Percentiles rank a stretch among this genome's conserved stretches.
Evolutionary conservation across 331 rosid genomes (phyloP).

Genomic region (Stylosanthes scabra): DNA sequence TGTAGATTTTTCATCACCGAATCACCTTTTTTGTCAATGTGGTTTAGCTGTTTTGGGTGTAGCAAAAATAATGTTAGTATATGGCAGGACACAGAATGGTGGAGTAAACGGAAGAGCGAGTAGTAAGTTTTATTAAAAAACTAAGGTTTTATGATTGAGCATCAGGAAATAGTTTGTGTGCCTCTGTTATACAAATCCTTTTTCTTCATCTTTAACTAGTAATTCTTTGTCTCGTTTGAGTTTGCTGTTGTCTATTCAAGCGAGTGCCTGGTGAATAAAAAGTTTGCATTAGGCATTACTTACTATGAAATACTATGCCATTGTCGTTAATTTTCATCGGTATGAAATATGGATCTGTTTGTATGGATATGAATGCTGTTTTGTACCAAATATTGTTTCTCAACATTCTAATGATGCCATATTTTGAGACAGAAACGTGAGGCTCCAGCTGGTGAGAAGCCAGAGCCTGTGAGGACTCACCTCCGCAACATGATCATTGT

Average conservation of each 20-base stretch:
- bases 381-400: neutral
- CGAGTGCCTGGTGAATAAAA: too few relatives aligned
- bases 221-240: too few relatives aligned
- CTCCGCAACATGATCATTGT: constrained; percentile 52
- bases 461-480: constrained; percentile 48
- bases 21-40: too few relatives aligned
- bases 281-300: neutral
- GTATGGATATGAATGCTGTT: neutral
- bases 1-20: too few relatives aligned
- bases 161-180: neutral
- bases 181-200: neutral
- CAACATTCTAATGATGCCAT: neutral
- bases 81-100: neutral
- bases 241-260: too few relatives aligned
- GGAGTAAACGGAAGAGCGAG: too few relatives aligned
- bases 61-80: neutral
- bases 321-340: too few relatives aligned
- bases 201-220: too few relatives aligned
- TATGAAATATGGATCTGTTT: too few relatives aligned
- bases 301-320: too few relatives aligned
- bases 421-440: constrained; percentile 41
- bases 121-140: too few relatives aligned
- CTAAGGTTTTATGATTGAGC: neutral
- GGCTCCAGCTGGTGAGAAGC: constrained; percentile 49
- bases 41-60: too few relatives aligned